Evolutionary conservation across 2,329 filamentous ascomycete genomes (phyloP), one percentile per base, ranked within the genome.

Genomic region (Penicillium sumatraense): DNA sequence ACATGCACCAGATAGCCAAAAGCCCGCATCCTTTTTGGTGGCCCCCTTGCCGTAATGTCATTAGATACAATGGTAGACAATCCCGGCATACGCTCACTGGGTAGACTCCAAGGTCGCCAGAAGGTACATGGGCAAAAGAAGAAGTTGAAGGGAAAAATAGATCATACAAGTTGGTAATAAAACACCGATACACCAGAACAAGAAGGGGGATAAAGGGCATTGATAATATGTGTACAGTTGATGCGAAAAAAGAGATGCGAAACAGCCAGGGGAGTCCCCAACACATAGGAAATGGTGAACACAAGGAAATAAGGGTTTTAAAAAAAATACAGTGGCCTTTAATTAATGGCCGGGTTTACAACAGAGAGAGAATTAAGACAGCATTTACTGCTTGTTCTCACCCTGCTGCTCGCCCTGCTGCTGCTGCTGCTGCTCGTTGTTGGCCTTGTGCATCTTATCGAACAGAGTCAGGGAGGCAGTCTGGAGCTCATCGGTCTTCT

Each of bases 391-490:
- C 86, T 92, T 92, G 84, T 90, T 90, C 81, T 92, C 86, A 53
- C 78, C 77, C 69, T 74, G 71, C 69, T 74, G 71, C 65, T 70
- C 72, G 57, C 69, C 78, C 76, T 78, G 79, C 73, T 78, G 68
- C 71, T 84, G 78, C 73, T 85, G 63, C 73, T 85, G 63, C 67
- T 82, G 82, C 81, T 93, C 89, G 67, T 80, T 77, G 69, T 91
- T 89, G 67, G 93, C 91, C 85, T 96, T 96, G 90, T 99, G 93
- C 91, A 99, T 96, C 89, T 98, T 97, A 83, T 98, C 95, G 78
- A 99, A 98, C 72, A 98, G 88, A 81, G 90, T 96, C 80, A 99
- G 83, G 79, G 89, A 93, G 67, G 93, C 91, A 76, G 89, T 90
- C 83, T 98, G 95, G 74, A 99, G 90, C 80, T 97, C 93, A 66